Percentiles rank a stretch among this genome's conserved stretches.
Evolutionary conservation across 2,329 filamentous ascomycete genomes (phyloP).

Genomic region (Fusarium metavorans): DNA sequence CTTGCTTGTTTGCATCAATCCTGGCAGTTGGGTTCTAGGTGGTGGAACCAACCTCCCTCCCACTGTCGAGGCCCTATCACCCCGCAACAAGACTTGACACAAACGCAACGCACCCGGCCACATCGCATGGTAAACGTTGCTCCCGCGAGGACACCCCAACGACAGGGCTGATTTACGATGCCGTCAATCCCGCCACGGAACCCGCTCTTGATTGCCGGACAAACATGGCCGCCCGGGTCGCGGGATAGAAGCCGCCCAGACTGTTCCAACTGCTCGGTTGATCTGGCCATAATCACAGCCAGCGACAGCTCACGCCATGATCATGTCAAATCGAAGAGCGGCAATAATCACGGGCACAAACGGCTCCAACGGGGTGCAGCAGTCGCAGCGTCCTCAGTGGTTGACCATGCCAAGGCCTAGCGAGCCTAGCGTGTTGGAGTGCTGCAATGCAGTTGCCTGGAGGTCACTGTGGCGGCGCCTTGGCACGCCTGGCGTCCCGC

Average conservation of each 20-base stretch:
- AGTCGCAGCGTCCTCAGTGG: constrained; percentile 14
- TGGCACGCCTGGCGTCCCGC: constrained; percentile 19
- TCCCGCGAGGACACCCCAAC: constrained; percentile 18
- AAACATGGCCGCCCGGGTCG: constrained; percentile 15
- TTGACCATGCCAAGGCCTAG: background rate
- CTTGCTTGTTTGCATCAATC: constrained; percentile 28
- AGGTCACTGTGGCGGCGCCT: constrained; percentile 25
- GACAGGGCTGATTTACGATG: constrained; percentile 27
- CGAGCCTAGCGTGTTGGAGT: background rate
- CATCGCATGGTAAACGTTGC: constrained; percentile 27
- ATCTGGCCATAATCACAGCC: constrained; percentile 24
- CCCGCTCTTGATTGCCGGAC: constrained; percentile 14
- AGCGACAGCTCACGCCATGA: constrained; percentile 37
- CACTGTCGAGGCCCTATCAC: constrained; percentile 21
- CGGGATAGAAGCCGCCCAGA: constrained; percentile 16
- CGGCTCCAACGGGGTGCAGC: constrained; percentile 4
- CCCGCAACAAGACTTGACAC: constrained; percentile 33
- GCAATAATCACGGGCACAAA: constrained; percentile 32
- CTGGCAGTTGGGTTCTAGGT: constrained; percentile 9
- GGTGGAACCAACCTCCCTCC: constrained; percentile 31
- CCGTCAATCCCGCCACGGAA: constrained; percentile 9
- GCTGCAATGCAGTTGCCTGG: constrained; percentile 25
- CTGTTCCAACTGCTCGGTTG: constrained; percentile 16
- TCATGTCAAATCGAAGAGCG: constrained; percentile 30
- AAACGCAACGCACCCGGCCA: constrained; percentile 25